Evolutionary conservation across 331 rosid genomes (phyloP), one percentile per base, ranked within the genome.

Genomic region (Stylosanthes scabra): DNA sequence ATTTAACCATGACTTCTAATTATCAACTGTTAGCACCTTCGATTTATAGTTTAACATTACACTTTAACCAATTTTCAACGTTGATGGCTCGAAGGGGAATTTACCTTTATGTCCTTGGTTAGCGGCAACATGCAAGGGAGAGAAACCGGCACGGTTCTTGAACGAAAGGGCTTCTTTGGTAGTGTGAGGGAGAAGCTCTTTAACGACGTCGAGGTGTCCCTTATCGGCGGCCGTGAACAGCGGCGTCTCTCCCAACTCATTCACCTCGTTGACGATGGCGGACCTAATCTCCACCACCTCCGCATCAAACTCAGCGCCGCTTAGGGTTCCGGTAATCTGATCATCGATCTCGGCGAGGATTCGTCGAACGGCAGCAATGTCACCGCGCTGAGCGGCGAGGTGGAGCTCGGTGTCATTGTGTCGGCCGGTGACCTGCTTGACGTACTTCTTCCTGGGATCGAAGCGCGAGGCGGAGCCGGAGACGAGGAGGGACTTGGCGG

Each of bases 331-430:
- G 49, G 70, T 81, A 93, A 88, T 85, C 79, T 83, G 92, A 12
- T 89, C 87, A 58, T 93, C 94, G 7, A 91, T 82, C 41, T 89
- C 95, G 12, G 68, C 79, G 13, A 89, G 67, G 70, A 89, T 84
- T 3, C 72, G 78, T 25, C 80, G 49, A 63, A 93, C 76, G 11
- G 83, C 79, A 0, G 74, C 65, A 31, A 59, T 72, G 41, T 93
- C 91, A 0, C 96, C 98, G 0, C 89, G 86, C 55, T 80, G 86
- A 0, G 88, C 95, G 8, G 93, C 97, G 75, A 93, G 86, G 80
- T 93, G 97, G 70, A 93, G 89, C 74, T 89, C 93, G 44, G 97
- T 91, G 74, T 93, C 95, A 8, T 91, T 85, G 71, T 88, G 91
- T 45, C 93, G 86, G 2, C 98, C 97, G 8, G 90, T 93, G 73